A percentile compares a stretch with the other conserved stretches of the same genome.
phyloP scores from a whole-genome alignment of 768 basidiomycete genomes.

The Pulveroboletus sp. region DNA sequence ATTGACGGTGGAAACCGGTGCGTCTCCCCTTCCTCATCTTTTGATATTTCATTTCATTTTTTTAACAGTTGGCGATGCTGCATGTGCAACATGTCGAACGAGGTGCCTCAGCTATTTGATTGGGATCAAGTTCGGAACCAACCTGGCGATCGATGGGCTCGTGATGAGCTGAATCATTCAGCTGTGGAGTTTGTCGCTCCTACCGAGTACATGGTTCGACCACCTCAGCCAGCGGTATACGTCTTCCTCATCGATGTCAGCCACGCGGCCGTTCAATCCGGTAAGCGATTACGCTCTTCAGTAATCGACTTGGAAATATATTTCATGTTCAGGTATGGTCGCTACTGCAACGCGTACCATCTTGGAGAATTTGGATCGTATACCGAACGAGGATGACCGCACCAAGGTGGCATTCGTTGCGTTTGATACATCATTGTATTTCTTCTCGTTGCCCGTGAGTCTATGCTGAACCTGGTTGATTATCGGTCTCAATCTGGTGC shows the following conservation, averaged over 20 bases:
- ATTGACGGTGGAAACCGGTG: constrained; percentile 95
- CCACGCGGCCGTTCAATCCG: constrained; percentile 86
- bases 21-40: constrained; percentile 16
- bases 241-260: constrained; percentile 97
- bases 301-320: not conserved
- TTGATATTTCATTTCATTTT: constrained; percentile 2
- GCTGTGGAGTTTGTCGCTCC: constrained; percentile 98
- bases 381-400: constrained; percentile 91
- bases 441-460: constrained; percentile 84
- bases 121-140: constrained; percentile 95
- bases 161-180: constrained; percentile 89
- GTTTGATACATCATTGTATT: constrained; percentile 90
- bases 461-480: not conserved
- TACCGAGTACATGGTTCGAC: constrained; percentile 98
- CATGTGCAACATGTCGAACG: constrained; percentile 98
- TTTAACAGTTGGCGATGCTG: constrained; percentile 90
- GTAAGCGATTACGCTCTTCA: constrained; percentile 37
- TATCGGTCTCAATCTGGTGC: constrained; percentile 2
- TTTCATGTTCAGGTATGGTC: constrained; percentile 73
- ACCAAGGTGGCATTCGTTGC: constrained; percentile 93
- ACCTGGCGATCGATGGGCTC: constrained; percentile 92
- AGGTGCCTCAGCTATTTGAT: constrained; percentile 97
- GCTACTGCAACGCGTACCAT: constrained; percentile 97
- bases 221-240: constrained; percentile 96
- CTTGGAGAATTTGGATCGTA: constrained; percentile 89